Evolutionary conservation across 2,329 filamentous ascomycete species (phyloP), one percentile per base, ranked within the genome.

Genomic region (Cladophialophora bantiana): DNA sequence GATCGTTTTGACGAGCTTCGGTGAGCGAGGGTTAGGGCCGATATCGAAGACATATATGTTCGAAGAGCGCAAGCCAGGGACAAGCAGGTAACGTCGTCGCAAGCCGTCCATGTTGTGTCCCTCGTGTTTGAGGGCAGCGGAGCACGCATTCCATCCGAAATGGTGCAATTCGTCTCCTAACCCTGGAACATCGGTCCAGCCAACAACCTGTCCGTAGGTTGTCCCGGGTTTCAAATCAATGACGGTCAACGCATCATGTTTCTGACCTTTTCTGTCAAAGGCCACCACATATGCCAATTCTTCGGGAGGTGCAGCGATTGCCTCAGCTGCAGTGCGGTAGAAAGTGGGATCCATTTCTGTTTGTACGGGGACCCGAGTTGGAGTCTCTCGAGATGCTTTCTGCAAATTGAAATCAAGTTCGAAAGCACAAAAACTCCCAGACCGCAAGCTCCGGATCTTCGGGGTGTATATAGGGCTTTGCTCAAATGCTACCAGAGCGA

Each of bases 281-380:
- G 50, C 60, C 26, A 62, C 60, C 18, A 62, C 60, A 40, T 62
- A 62, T 9, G 60, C 60, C 50, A 62, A 48, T 56, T 62, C 60
- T 56, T 62, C 60, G 10, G 38, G 9, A 13, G 52, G 60, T 4
- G 50, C 60, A 26, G 60, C 50, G 36, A 62, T 62, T 13, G 60
- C 60, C n/a, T 62, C 60, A 2, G 50, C 60, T 48, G 60, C 60
- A 18, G 50, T 55, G 52, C 60, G 60, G 34, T 62, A 62, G 36
- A 62, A 62, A 3, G 60, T 62, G 4, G 60, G 60, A 42, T 62
- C 50, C 60, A 62, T 62, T 53, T 3, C 15, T 15, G 15, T 13
- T 48, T 38, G 7, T 32, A 31, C 31, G 9, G 18, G 26, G 12
- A 34, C 2, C 12, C 20, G n/a, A 48, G 5, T 34, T 45, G 40